Evolutionary conservation across 129 eudicot genomes (phyloP), one percentile per base, ranked within the genome.

Genomic region (Flaveria sonorensis): DNA sequence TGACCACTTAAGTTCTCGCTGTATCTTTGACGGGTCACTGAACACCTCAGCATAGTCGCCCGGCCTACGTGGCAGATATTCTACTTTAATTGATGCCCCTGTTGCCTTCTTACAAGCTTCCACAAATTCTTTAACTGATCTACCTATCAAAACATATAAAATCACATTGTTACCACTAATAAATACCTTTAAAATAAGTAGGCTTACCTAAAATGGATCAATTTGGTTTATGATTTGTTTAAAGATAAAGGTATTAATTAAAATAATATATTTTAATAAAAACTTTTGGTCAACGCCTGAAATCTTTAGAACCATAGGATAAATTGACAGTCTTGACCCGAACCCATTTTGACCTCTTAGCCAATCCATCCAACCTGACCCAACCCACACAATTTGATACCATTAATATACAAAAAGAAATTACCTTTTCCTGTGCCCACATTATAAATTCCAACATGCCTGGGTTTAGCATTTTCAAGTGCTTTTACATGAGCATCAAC

Each of bases 401-500:
- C 46, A 63, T 2, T 30, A 15, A 63, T 63, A 30, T 28, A 20
- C 7, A 30, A 16, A 7, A 15, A 63, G 21, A 28, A 30, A 32
- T 62, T 21, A 88, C 95, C 97, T 89, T 69, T 92, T 78, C 97
- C 97, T 42, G 97, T 89, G 10, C 97, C 97, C 32, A 92, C 97
- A 69, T 92, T 92, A 81, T 89, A 92, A 62, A 92, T 92, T 53
- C 97, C 97, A 63, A 89, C 88, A 16, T 88, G 83, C 60, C 92
- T 86, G 1, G 96, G 93, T 73, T 68, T 83, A 30, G 93, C 89
- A 82, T 83, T 86, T 74, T 90, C 96, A 21, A 89, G 88, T 12
- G 97, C 96, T 85, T 89, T 92, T 26, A 92, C 97, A 68, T 92
- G 97, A 68, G 96, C 97, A 81, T 92, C 97, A 55, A 92, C 96